These are phyloP conservation scores for Colletotrichum spinosum DNA, from an alignment of 2,329 filamentous ascomycete species.

Conservation along the genomic window DNA sequence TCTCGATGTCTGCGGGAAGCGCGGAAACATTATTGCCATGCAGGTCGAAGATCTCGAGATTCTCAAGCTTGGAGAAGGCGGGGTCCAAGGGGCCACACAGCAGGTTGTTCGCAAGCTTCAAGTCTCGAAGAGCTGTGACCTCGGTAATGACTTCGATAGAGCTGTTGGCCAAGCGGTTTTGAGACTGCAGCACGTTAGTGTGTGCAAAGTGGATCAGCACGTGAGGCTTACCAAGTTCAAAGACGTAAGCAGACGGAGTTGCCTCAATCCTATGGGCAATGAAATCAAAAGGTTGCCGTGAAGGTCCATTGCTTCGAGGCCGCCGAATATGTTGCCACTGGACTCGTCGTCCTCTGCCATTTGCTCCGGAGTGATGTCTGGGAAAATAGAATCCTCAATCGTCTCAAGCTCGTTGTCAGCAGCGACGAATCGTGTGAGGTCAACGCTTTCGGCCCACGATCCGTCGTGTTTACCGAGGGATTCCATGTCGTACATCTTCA, in stretches of 20 bases:
- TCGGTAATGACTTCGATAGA: constrained; percentile 80
- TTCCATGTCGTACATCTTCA: constrained; percentile 91
- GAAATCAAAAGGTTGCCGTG: constrained; percentile 83
- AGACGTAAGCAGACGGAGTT: constrained; percentile 78
- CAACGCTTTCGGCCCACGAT: constrained; percentile 92
- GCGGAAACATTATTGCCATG: constrained; percentile 82
- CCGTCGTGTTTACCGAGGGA: constrained; percentile 71
- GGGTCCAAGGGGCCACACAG: constrained; percentile 76
- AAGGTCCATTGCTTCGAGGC: constrained; percentile 83
- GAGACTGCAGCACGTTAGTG: constrained; percentile 65
- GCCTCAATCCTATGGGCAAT: constrained; percentile 80
- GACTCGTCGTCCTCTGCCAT: constrained; percentile 74
- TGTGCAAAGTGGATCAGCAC: not conserved
- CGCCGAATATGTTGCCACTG: constrained; percentile 81
- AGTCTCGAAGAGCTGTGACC: constrained; percentile 77
- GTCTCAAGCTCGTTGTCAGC: constrained; percentile 89
- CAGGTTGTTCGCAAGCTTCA: constrained; percentile 84
- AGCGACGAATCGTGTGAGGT: constrained; percentile 84
- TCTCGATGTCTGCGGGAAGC: constrained; percentile 75
- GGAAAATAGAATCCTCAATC: constrained; percentile 81
- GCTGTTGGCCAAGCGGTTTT: constrained; percentile 82
- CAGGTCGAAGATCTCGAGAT: constrained; percentile 84
- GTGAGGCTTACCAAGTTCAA: constrained; percentile 78
- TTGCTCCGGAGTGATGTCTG: constrained; percentile 72
- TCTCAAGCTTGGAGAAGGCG: constrained; percentile 71